Conservation (phyloP, 1,139 yeast species). For the Casaregolazyma lundiana region DNA sequence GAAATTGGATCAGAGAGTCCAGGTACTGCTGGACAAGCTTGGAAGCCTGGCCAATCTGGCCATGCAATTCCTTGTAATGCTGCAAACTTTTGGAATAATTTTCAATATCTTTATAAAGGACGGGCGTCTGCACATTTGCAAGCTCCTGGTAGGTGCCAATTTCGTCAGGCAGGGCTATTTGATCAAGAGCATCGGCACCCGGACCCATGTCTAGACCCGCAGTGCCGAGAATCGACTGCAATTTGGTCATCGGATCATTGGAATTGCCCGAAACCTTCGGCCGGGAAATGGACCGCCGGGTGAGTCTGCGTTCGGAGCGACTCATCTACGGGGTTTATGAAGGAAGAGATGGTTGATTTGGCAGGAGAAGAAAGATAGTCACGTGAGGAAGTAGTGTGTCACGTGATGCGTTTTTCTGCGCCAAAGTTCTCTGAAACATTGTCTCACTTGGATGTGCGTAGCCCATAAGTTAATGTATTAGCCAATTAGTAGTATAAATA, state of each 20-base stretch:
- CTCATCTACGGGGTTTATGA: background rate
- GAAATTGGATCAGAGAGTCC: conserved; percentile 47
- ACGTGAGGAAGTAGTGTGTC: too few species aligned
- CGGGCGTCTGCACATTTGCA: background rate
- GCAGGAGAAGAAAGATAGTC: background rate
- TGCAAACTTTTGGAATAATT: conserved; percentile 24
- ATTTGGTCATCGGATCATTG: conserved; percentile 10
- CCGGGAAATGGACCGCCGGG: conserved; percentile 11
- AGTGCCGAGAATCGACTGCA: conserved; percentile 19
- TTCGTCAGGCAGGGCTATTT: conserved; percentile 12
- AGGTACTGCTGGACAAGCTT: conserved; percentile 37
- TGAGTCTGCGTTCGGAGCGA: background rate
- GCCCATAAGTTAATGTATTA: too few species aligned
- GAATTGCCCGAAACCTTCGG: conserved; percentile 6
- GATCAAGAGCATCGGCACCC: conserved; percentile 11
- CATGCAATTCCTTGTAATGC: conserved; percentile 36
- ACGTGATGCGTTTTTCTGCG: too few species aligned
- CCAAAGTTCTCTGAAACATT: too few species aligned
- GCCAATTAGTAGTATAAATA: too few species aligned
- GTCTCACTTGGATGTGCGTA: too few species aligned
- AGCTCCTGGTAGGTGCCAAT: conserved; percentile 6
- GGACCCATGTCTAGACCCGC: conserved; percentile 17
- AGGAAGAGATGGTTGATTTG: background rate
- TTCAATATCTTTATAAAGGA: conserved; percentile 7
- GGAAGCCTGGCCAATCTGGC: conserved; percentile 39